These are phyloP conservation scores for Ochromonas danica DNA, from an alignment of 108 stramenopile species.

Conservation along the genomic window DNA sequence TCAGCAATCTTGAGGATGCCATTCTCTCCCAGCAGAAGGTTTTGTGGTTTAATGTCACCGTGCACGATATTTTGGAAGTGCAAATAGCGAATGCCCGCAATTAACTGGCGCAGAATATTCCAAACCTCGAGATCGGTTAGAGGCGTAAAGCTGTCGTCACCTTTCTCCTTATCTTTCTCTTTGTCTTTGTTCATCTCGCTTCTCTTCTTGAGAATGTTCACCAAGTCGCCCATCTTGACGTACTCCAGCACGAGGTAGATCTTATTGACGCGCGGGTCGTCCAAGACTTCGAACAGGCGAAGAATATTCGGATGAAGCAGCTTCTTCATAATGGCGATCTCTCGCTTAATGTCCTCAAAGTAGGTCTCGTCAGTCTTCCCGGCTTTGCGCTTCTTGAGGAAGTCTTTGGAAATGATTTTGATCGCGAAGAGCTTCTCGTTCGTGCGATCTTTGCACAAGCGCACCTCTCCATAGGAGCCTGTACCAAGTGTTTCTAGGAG, in stretches of 20 bases:
- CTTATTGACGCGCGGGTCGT: constrained; percentile 69
- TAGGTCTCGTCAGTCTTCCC: constrained; percentile 45
- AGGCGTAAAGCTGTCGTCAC: not conserved
- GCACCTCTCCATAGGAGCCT: constrained; percentile 67
- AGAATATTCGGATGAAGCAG: constrained; percentile 62
- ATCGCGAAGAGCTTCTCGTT: constrained; percentile 62
- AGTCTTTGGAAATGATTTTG: constrained; percentile 69
- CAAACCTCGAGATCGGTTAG: constrained; percentile 37
- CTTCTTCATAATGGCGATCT: constrained; percentile 76
- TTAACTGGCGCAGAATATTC: constrained; percentile 43
- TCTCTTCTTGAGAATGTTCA: constrained; percentile 53
- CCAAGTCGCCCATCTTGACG: constrained; percentile 65
- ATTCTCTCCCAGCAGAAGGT: constrained; percentile 51
- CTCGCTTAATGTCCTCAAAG: constrained; percentile 62
- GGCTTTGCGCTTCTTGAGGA: constrained; percentile 46
- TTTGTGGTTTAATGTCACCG: constrained; percentile 69
- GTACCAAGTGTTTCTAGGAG: constrained; percentile 59
- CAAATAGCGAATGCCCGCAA: constrained; percentile 58
- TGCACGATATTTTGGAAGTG: constrained; percentile 67
- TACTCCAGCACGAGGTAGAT: constrained; percentile 73
- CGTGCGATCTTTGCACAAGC: constrained; percentile 62
- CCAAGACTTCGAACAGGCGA: constrained; percentile 65
- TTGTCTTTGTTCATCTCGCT: not conserved
- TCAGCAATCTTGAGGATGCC: constrained; percentile 64
- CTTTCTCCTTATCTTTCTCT: not conserved